Base-by-base conservation (phyloP, 2,329 filamentous ascomycete genomes). In the Xylariaceae sp. region DNA sequence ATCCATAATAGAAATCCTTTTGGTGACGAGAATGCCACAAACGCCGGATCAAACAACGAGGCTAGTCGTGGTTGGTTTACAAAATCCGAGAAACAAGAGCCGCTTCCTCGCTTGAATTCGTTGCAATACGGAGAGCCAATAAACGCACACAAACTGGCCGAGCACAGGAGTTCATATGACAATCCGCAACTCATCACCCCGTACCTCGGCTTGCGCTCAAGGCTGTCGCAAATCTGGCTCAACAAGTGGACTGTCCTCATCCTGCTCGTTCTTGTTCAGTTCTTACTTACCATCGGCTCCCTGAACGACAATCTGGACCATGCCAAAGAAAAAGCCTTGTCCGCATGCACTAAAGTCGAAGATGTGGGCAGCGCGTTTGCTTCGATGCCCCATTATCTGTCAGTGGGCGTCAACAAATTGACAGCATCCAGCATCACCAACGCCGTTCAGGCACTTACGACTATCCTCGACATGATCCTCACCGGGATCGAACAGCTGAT, bases 301-400 rank as follows among this genome's bases (percentile, higher is more conserved):
- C 80, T 96, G 55, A 78, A 90, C 65, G 76, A 82, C 59, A 84
- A 91, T 65, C 81, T 97, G 56, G 81, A 71, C 47, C 83, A 84
- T 49, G 92, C 94, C 42, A 86, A 90, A 67, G 70, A 74, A 48
- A 85, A 96, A 75, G 92, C 94, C 19, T 80, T 96, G 46, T 86
- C 89, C 45, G 90, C 92, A 56, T 99, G 94, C 69, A 90, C 85
- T 50, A 87, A 88, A 67, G 92, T 97, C 42, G 92, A 99, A 73
- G 89, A 89, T 58, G 82, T 95, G 59, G 94, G 92, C 55, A 96
- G 90, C 66, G 81, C 90, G 53, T 92, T 99, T 89, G 94, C 92
- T 36, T 97, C 94, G 35, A 96, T 97, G 90, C 94, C 94, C 49
- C 87, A 96, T 70, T 97, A 96, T 71, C 85, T 97, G 66, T 88